Base-by-base conservation (phyloP, 148 eudicot genomes). In the Persicaria maculosa region DNA sequence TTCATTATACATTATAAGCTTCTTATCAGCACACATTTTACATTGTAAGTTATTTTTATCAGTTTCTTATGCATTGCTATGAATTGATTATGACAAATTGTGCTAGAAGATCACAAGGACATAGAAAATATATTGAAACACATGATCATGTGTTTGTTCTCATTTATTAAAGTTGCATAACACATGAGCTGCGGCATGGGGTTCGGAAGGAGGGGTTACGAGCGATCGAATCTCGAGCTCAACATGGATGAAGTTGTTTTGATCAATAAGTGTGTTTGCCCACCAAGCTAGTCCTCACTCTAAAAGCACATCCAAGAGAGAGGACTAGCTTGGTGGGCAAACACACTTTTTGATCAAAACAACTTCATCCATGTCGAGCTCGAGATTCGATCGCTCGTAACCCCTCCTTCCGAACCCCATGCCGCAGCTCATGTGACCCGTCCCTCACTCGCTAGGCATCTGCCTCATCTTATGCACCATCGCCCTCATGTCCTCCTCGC, bases 401-500 rank as follows among this genome's bases (percentile, higher is more conserved):
- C 7, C 44, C n/a, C 68, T 36, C 44, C 44, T 62, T 11, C 68
- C 68, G 0, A 12, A 4, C 40, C 40, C 3, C 68, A 79, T 75
- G 9, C 70, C 55, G 53, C 79, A 79, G 11, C 69, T 45, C n/a
- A 10, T 62, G 19, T 69, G 62, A 10, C 45, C 40, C 58, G 81
- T 44, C 1, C 73, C 75, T 43, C 86, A 84, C 45, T 45, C 19
- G 16, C 9, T 7, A 3, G 84, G 86, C 15, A 84, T 45, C 70
- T 79, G 36, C 76, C 67, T 58, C n/a, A 78, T 81, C 76, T 65
- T 57, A 74, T 67, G 52, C 76, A 65, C 16, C 73, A 81, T 64
- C 78, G 55, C 68, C 16, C 68, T 52, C 78, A 54, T 72, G 36
- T 68, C 75, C 58, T 72, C 76, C 17, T 62, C 78, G 31, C 57